Evolutionary conservation across 176 grass and related monocot genomes (phyloP).

Genomic region (Zoysia pacifica): DNA sequence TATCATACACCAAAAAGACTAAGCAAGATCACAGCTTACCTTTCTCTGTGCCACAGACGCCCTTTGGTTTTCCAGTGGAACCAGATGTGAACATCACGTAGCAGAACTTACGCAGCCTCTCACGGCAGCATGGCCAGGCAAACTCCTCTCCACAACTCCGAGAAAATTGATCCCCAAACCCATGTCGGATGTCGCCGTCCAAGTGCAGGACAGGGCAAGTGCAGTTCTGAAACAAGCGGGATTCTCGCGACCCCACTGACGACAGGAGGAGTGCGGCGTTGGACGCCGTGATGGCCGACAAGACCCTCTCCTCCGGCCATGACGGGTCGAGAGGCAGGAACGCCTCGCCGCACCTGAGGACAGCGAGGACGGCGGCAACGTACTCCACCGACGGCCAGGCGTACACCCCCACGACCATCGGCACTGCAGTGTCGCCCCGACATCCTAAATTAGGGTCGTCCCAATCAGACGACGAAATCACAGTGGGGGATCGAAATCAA

Average conservation of each 20-base stretch:
- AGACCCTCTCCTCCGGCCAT: conserved; percentile 71
- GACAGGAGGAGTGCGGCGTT: conserved; percentile 45
- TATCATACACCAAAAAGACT: background rate
- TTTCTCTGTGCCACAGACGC: conserved; percentile 82
- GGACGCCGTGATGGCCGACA: conserved; percentile 53
- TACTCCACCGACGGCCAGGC: conserved; percentile 70
- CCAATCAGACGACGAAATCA: background rate
- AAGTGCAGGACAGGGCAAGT: conserved; percentile 47
- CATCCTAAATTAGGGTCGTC: conserved; percentile 6
- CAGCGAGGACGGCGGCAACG: conserved; percentile 58
- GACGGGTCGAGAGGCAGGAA: conserved; percentile 84
- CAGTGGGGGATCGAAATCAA: background rate
- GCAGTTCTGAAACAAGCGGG: conserved; percentile 12
- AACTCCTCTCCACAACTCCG: conserved; percentile 34
- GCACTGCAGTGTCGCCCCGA: conserved; percentile 9
- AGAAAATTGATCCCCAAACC: background rate
- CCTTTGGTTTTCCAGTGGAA: conserved; percentile 86
- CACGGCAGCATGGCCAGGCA: conserved; percentile 55
- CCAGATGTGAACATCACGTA: conserved; percentile 93
- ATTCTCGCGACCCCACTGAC: conserved; percentile 7
- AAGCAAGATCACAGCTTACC: conserved; percentile 36
- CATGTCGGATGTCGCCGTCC: conserved; percentile 4
- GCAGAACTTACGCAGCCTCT: conserved; percentile 49
- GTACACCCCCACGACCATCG: conserved; percentile 61
- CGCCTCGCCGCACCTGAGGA: conserved; percentile 69